Conservation (phyloP, 139 green algal species). For the Chlorella sp. region DNA sequence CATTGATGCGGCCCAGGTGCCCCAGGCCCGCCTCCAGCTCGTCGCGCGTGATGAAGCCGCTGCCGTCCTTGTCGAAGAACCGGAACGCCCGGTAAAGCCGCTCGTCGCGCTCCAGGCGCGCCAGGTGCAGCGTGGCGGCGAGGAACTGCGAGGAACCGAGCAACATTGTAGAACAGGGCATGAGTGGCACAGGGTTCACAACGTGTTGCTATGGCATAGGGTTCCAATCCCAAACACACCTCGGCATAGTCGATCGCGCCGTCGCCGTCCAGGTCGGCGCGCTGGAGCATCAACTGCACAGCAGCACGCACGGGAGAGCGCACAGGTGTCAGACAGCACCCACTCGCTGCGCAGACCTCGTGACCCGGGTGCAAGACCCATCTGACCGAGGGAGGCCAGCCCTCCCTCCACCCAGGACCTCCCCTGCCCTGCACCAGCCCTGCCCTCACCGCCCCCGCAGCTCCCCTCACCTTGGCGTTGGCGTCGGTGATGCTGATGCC, state of each 20-base stretch:
- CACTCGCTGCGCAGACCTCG: too few relatives aligned
- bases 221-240: too few relatives aligned
- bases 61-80: slow-evolving; percentile 37
- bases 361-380: too few relatives aligned
- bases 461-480: slow-evolving; percentile 15
- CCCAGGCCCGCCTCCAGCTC: slow-evolving; percentile 16
- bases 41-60: slow-evolving; percentile 35
- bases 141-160: too few relatives aligned
- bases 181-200: too few relatives aligned
- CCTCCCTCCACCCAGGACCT: too few relatives aligned
- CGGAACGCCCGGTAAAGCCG: slow-evolving; percentile 20
- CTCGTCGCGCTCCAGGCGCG: slow-evolving; percentile 21
- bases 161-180: background rate
- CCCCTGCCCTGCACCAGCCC: too few relatives aligned
- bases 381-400: too few relatives aligned
- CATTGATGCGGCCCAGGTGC: slow-evolving; percentile 3
- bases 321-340: too few relatives aligned
- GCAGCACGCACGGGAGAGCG: too few relatives aligned
- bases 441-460: too few relatives aligned
- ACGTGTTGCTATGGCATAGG: too few relatives aligned
- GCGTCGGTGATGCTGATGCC: slow-evolving; percentile 13
- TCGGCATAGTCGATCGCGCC: slow-evolving; percentile 29
- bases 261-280: slow-evolving; percentile 10
- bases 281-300: slow-evolving; percentile 8
- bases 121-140: slow-evolving; percentile 15